Conservation (phyloP, 169 alveolate species). For the Plasmodium reichenowi region DNA sequence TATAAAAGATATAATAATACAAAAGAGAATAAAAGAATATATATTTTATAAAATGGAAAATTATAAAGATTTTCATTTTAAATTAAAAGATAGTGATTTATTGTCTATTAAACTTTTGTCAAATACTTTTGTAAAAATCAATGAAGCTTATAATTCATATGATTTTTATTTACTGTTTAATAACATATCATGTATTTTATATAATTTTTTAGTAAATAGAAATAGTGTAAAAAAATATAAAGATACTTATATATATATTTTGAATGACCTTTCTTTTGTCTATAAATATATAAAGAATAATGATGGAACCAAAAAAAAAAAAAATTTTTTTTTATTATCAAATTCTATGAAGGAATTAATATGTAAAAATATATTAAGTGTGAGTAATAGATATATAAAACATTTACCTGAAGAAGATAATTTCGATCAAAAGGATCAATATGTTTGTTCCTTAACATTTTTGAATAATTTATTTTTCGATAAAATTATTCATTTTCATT, state of each 20-base stretch:
- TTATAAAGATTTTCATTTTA: conserved; percentile 47
- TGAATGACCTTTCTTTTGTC: conserved; percentile 63
- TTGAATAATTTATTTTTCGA: conserved; percentile 65
- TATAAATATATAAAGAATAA: conserved; percentile 52
- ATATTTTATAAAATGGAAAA: conserved; percentile 70
- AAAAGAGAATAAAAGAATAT: conserved; percentile 23
- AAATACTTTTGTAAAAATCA: conserved; percentile 54
- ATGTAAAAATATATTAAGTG: conserved; percentile 51
- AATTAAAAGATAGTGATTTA: conserved; percentile 60
- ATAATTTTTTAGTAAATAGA: conserved; percentile 59
- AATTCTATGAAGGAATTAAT: conserved; percentile 24
- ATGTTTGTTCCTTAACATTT: conserved; percentile 59
- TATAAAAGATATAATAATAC: conserved; percentile 14
- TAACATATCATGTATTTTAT: conserved; percentile 65
- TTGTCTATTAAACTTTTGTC: conserved; percentile 63
- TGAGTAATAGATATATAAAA: conserved; percentile 37
- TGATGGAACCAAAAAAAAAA: background rate
- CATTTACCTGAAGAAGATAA: conserved; percentile 46
- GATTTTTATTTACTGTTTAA: conserved; percentile 54
- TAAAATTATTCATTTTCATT: conserved; percentile 53
- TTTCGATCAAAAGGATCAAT: conserved; percentile 33
- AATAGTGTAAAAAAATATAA: conserved; percentile 25
- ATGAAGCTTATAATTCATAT: conserved; percentile 40
- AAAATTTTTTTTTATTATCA: conserved; percentile 1
- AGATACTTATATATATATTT: conserved; percentile 59